Conservation (phyloP, 1,284 basidiomycete species). For the Cutaneotrichosporon cyanovorans region DNA sequence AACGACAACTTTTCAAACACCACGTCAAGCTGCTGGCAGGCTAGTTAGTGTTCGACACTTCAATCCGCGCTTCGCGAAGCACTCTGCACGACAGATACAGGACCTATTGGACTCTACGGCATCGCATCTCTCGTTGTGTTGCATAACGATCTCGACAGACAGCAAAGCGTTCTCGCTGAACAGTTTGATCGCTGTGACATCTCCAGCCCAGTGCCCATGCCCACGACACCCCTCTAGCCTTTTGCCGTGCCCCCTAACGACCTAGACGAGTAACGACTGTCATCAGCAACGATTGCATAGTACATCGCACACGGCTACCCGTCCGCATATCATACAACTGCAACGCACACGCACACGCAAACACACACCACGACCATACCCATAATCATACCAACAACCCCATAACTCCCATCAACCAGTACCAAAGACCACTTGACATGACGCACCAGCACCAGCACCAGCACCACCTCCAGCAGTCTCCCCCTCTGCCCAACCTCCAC, state of each 20-base stretch:
- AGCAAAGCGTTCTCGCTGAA: too few relatives aligned
- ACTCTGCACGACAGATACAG: too few relatives aligned
- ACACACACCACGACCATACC: neutral
- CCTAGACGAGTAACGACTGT: neutral
- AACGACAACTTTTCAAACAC: too few relatives aligned
- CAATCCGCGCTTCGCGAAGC: too few relatives aligned
- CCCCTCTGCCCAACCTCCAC: constrained; percentile 38
- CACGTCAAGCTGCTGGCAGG: too few relatives aligned
- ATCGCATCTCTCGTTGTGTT: too few relatives aligned
- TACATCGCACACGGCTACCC: neutral
- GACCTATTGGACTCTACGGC: too few relatives aligned
- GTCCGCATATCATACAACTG: neutral
- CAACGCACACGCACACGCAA: neutral
- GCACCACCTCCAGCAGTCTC: constrained; percentile 25
- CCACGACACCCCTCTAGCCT: neutral
- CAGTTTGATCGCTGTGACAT: too few relatives aligned
- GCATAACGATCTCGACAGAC: too few relatives aligned
- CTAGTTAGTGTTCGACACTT: too few relatives aligned
- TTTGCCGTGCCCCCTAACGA: neutral
- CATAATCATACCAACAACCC: neutral
- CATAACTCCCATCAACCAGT: neutral
- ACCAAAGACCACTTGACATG: neutral
- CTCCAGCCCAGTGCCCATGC: too few relatives aligned
- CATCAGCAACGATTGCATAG: neutral
- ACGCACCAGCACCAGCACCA: neutral